These are phyloP conservation scores for Eucalyptus marginata DNA, from an alignment of 345 rosid species.

Conservation along the genomic window DNA sequence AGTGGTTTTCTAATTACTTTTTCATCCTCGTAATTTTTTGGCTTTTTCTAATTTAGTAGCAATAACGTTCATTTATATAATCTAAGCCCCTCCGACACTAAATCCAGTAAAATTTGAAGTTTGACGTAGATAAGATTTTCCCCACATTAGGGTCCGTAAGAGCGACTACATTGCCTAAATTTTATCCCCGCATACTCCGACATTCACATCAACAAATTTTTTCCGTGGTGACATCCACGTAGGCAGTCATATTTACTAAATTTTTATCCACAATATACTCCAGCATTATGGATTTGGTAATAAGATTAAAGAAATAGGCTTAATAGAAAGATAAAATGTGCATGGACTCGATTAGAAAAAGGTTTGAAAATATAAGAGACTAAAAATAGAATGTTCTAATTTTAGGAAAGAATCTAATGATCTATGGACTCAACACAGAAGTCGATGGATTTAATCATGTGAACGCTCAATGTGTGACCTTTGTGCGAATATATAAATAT, in stretches of 20 bases:
- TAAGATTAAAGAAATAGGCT: not conserved
- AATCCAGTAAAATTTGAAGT: not conserved
- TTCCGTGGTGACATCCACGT: fast-evolving
- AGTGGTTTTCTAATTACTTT: not conserved
- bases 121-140: not conserved
- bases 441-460: not conserved
- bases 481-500: not conserved
- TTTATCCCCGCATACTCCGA: fast-evolving
- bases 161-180: not conserved
- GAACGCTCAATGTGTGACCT: not conserved
- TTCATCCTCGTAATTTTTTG: not conserved
- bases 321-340: not conserved
- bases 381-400: not conserved
- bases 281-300: not conserved
- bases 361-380: not conserved
- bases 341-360: not conserved
- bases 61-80: not conserved
- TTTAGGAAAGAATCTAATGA: not conserved
- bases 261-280: not conserved
- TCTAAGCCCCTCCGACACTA: not conserved
- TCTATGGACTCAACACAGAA: not conserved
- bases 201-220: not conserved
- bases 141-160: fast-evolving
- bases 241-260: not conserved
- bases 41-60: not conserved